These are phyloP conservation scores for Eutrema heterophyllum DNA, from an alignment of 345 rosid genomes.

Conservation along the genomic window DNA sequence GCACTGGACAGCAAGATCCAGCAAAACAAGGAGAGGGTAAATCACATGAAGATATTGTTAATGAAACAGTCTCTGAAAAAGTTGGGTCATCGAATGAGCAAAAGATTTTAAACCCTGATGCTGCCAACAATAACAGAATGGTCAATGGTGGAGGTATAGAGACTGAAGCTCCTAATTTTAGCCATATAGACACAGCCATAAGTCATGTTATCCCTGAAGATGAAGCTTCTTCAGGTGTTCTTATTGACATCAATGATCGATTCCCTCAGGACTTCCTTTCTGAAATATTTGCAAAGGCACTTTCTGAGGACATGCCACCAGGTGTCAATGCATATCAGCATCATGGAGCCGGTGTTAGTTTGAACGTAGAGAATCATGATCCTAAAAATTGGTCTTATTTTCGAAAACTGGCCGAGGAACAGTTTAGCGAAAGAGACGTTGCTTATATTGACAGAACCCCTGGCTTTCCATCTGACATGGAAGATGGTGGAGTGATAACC, in stretches of 20 bases:
- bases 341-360: constrained; percentile 72
- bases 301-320: constrained; percentile 39
- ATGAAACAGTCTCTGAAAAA: constrained; percentile 26
- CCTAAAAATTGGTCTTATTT: constrained; percentile 94
- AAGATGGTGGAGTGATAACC: constrained; percentile 34
- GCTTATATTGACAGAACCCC: constrained; percentile 60
- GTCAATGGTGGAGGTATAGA: constrained; percentile 21
- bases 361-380: constrained; percentile 77
- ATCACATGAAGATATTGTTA: constrained; percentile 32
- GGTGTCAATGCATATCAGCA: constrained; percentile 42
- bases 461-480: constrained; percentile 38
- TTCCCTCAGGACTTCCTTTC: constrained; percentile 82
- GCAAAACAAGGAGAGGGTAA: constrained; percentile 45
- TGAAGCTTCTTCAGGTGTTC: constrained; percentile 36
- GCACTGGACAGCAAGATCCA: constrained; percentile 46
- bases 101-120: neutral
- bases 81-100: constrained; percentile 2
- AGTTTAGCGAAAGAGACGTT: constrained; percentile 52
- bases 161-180: constrained; percentile 13
- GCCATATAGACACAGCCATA: constrained; percentile 13
- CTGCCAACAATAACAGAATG: neutral
- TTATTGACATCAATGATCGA: constrained; percentile 81
- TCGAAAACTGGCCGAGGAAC: constrained; percentile 74
- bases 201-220: constrained; percentile 19
- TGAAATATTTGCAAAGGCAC: constrained; percentile 68